Evolutionary conservation across 139 green algal species (phyloP), one percentile per base, ranked within the genome.

Genomic region (Zygnema cylindricum): DNA sequence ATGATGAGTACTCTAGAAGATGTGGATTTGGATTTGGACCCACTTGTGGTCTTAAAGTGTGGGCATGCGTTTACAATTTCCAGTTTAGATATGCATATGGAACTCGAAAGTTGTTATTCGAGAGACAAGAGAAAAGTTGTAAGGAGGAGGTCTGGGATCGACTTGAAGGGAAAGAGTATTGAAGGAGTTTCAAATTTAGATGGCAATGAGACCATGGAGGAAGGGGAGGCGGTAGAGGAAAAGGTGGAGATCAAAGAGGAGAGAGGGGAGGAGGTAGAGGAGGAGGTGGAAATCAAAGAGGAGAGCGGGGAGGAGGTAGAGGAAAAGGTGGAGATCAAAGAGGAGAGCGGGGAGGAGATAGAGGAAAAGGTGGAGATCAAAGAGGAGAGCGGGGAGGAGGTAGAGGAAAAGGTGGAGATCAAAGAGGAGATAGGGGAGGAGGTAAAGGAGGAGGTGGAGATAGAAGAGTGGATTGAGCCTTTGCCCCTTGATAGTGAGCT

Each of bases 31-130:
- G 89, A 92, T 16, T 54, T 82, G 1, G 93, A 94, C 73, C 94
- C 94, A 11, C 76, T 96, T 42, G 11, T 96, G 30, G 77, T 93
- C 69, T 92, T 96, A 69, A 41, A 39, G 0, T 96, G 94, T 86
- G 92, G 94, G 54, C 94, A 96, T 76, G 84, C 81, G 1, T 92
- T 49, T 38, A 90, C 39, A 11, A 25, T 91, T 81, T 84, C 86
- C 43, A 91, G 54, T 23, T 22, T 91, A 0, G 86, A 91, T 40
- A 82, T 81, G n/a, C 79, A 90, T 35, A 23, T 91, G 63, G 79
- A 55, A 0, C n/a, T 91, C 0, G 40, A n/a, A 23, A 36, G 85
- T 23, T 69, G 84, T 7, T 91, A 91, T 38, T 30, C 21, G 11
- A 22, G 55, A 38, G 0, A 77, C 55, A 55, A 25, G 16, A 63